phyloP scores from a whole-genome alignment of 1,284 basidiomycete genomes.

The Coniferiporia sulphurascens region DNA sequence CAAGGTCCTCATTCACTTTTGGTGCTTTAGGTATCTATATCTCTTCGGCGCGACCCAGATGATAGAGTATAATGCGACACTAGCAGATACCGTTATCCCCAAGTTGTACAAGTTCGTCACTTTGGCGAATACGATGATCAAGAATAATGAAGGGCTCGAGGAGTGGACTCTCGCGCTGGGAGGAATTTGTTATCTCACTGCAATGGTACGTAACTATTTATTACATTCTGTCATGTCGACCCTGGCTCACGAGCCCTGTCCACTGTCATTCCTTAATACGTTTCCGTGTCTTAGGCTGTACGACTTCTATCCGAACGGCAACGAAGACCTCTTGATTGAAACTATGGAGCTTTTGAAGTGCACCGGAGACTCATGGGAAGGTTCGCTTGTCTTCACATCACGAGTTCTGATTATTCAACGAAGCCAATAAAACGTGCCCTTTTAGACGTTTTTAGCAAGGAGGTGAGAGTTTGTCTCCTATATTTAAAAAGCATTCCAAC shows the following conservation, averaged over 20 bases:
- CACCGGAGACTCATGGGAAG: constrained; percentile 48
- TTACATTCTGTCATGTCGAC: not conserved
- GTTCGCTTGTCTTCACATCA: not conserved
- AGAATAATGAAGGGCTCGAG: constrained; percentile 46
- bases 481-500: constrained; percentile 22
- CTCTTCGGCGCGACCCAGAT: constrained; percentile 53
- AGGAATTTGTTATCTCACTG: constrained; percentile 49
- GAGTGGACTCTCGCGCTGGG: constrained; percentile 55
- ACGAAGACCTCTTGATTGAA: constrained; percentile 47
- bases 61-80: constrained; percentile 42
- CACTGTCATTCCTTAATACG: not conserved
- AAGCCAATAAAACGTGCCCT: not conserved
- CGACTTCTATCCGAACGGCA: constrained; percentile 46
- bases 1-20: not conserved
- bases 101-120: constrained; percentile 48
- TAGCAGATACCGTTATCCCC: constrained; percentile 40
- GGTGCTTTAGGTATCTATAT: constrained; percentile 41
- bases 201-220: constrained; percentile 40
- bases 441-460: constrained; percentile 27
- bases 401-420: not conserved
- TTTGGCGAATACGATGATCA: constrained; percentile 53
- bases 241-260: too few relatives aligned
- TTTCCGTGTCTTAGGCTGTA: constrained; percentile 37
- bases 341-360: constrained; percentile 51
- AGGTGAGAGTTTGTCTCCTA: constrained; percentile 18